phyloP scores from a whole-genome alignment of 2,329 filamentous ascomycete species.

The Stachybotrys chartarum region DNA sequence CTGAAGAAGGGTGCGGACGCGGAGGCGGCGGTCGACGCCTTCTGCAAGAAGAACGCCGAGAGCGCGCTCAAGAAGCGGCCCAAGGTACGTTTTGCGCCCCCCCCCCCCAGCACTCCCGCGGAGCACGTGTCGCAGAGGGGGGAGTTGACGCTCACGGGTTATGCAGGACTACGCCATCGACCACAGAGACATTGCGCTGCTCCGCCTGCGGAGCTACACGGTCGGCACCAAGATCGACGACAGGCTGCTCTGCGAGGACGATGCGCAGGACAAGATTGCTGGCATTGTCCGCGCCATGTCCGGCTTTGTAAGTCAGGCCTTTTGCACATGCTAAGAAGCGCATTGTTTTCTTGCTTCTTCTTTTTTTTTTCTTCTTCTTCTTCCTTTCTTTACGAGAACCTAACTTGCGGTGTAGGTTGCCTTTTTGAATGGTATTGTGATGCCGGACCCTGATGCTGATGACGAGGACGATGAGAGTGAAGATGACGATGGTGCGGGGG shows the following conservation, averaged over 20 bases:
- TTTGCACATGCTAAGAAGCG: background rate
- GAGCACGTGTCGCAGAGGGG: background rate
- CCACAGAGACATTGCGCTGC: conserved; percentile 71
- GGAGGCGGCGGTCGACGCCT: conserved; percentile 59
- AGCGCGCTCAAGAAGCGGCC: conserved; percentile 79
- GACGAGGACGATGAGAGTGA: conserved; percentile 13
- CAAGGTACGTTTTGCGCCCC: conserved; percentile 51
- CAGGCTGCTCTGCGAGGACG: conserved; percentile 51
- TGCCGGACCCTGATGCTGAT: conserved; percentile 54
- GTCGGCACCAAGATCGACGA: conserved; percentile 62
- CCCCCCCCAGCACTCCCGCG: background rate
- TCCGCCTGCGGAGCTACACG: conserved; percentile 76
- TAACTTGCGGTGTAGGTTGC: conserved; percentile 43
- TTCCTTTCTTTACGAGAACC: conserved; percentile 2
- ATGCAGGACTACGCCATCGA: conserved; percentile 64
- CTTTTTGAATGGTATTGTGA: conserved; percentile 65
- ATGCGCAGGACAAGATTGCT: conserved; percentile 58
- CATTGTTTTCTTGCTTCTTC: background rate
- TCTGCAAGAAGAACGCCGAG: conserved; percentile 61
- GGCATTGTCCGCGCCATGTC: conserved; percentile 61
- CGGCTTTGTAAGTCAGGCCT: conserved; percentile 62
- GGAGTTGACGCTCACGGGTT: background rate
- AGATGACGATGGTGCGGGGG: background rate
- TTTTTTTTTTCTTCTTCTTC: background rate
- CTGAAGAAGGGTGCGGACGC: conserved; percentile 21